These are phyloP conservation scores for Metschnikowia cubensis DNA, from an alignment of 805 yeast genomes.

Conservation along the genomic window DNA sequence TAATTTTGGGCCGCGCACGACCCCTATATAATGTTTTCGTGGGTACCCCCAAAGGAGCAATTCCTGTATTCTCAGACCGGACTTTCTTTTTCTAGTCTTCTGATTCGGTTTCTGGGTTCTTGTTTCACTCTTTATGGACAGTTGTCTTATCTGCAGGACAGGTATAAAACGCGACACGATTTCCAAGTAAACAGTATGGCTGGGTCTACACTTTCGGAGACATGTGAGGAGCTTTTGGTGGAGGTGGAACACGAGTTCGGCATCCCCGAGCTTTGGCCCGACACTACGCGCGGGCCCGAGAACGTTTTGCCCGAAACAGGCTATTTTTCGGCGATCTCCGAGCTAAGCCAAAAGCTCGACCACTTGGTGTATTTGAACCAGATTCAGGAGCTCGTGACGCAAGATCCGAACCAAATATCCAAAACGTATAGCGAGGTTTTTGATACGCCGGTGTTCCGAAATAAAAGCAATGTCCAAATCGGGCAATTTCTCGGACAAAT, in stretches of 20 bases:
- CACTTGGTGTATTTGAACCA: constrained; percentile 28
- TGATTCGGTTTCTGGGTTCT: too few species aligned
- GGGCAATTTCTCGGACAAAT: constrained; percentile 18
- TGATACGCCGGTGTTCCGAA: constrained; percentile 3
- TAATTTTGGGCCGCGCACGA: too few species aligned
- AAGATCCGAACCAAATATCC: constrained; percentile 15
- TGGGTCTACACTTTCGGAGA: constrained; percentile 6
- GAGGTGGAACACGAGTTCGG: constrained; percentile 33
- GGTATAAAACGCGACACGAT: too few species aligned
- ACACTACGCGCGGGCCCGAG: constrained; percentile 5
- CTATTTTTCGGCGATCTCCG: constrained; percentile 15
- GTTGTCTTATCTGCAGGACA: too few species aligned
- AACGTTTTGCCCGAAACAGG: not conserved
- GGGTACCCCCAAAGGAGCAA: too few species aligned
- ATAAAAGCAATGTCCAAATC: constrained; percentile 12
- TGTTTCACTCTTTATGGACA: too few species aligned
- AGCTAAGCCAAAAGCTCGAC: constrained; percentile 25
- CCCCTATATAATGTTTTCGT: too few species aligned
- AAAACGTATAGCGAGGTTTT: constrained; percentile 15
- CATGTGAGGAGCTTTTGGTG: constrained; percentile 23
- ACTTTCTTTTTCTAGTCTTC: too few species aligned
- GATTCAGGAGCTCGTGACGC: constrained; percentile 18
- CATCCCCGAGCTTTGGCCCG: constrained; percentile 23
- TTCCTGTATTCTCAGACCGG: too few species aligned
- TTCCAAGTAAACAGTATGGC: not conserved